Evolutionary conservation across 192 early-diverging fungal species (phyloP).

Genomic region (Rhizophagus prolifer): DNA sequence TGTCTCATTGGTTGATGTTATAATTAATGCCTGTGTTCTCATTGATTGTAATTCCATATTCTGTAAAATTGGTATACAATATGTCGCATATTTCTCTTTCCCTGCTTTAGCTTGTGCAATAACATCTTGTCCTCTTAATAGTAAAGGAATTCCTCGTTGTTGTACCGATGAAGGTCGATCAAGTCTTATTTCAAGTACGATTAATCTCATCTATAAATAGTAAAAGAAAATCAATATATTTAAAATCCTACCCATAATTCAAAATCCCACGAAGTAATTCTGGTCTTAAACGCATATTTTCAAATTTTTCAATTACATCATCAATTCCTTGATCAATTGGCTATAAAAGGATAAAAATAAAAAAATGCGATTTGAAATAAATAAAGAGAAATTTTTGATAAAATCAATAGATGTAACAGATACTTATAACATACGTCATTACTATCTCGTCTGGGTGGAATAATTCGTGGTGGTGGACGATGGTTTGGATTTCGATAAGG

Average conservation of each 20-base stretch:
- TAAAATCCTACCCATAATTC: background rate
- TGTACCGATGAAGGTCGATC: slow-evolving; percentile 97
- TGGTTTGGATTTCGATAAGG: background rate
- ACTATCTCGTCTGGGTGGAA: background rate
- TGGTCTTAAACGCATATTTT: background rate
- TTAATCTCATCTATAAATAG: background rate
- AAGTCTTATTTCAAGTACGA: slow-evolving; percentile 58
- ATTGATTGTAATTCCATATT: slow-evolving; percentile 75
- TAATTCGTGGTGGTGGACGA: background rate
- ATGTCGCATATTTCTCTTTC: slow-evolving; percentile 99
- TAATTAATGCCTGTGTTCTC: slow-evolving; percentile 92
- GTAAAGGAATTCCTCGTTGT: slow-evolving; percentile 93
- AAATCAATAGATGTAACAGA: background rate
- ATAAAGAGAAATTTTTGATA: background rate
- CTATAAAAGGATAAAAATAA: background rate
- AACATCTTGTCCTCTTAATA: slow-evolving; percentile 94
- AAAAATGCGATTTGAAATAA: background rate
- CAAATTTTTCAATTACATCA: background rate
- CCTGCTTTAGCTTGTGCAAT: slow-evolving; percentile 99
- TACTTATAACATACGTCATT: background rate
- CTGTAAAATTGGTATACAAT: slow-evolving; percentile 99
- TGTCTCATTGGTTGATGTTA: slow-evolving; percentile 97
- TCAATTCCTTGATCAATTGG: background rate
- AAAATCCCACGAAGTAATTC: background rate
- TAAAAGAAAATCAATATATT: background rate